A percentile compares a stretch with the other conserved stretches of the same genome.
These are phyloP conservation scores for Scytalidium lignicola DNA, from an alignment of 2,329 filamentous ascomycete genomes.

Conservation along the genomic window DNA sequence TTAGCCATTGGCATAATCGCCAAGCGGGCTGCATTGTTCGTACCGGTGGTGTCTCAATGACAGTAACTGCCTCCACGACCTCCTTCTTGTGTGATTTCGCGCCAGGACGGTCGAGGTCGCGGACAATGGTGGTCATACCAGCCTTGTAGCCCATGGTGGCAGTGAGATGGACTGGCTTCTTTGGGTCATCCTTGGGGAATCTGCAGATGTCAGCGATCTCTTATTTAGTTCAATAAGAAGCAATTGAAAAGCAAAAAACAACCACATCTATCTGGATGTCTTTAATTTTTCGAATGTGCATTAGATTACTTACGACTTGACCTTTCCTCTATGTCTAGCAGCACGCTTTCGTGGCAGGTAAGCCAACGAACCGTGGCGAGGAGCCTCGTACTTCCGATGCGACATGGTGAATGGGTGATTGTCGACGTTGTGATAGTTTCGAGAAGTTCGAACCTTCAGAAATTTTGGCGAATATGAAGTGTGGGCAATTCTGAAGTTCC, in stretches of 20 bases:
- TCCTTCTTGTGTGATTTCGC: slow-evolving; percentile 99
- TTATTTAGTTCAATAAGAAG: slow-evolving; percentile 18
- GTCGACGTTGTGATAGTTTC: slow-evolving; percentile 3
- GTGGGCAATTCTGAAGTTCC: slow-evolving; percentile 2
- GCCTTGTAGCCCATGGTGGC: slow-evolving; percentile 99
- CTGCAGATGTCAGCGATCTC: slow-evolving; percentile 39
- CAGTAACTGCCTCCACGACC: slow-evolving; percentile 80
- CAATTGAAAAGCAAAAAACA: no score
- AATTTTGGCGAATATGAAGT: slow-evolving; percentile 6
- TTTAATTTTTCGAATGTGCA: slow-evolving; percentile 1
- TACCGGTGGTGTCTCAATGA: slow-evolving; percentile 95
- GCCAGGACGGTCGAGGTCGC: slow-evolving; percentile 88
- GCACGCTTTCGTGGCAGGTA: slow-evolving; percentile 89
- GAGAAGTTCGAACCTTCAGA: background rate
- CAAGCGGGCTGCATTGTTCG: slow-evolving; percentile 78
- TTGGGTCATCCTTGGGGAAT: slow-evolving; percentile 99
- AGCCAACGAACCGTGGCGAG: slow-evolving; percentile 90
- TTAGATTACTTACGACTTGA: slow-evolving; percentile 76
- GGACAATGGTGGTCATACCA: slow-evolving; percentile 99
- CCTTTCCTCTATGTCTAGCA: slow-evolving; percentile 90
- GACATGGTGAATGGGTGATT: slow-evolving; percentile 14
- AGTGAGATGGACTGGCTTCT: slow-evolving; percentile 99
- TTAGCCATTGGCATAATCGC: slow-evolving; percentile 67
- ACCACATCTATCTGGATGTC: no score
- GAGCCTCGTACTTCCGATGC: slow-evolving; percentile 47